Conservation (phyloP, 2,329 filamentous ascomycete species). For the Rhinocladiella mackenziei region DNA sequence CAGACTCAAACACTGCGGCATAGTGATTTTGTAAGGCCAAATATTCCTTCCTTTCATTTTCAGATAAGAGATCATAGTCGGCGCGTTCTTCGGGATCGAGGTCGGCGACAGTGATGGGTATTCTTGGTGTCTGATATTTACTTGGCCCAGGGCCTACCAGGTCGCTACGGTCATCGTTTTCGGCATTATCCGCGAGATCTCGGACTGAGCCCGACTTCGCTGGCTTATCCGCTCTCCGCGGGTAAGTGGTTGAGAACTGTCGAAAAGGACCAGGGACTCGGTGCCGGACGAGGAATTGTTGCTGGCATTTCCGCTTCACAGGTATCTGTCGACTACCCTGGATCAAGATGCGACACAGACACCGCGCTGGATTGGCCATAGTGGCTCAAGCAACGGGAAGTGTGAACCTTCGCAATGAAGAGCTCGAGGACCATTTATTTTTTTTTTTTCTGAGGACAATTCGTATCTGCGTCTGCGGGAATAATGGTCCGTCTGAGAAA, state of each 20-base stretch:
- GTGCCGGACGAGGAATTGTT: conserved; percentile 10
- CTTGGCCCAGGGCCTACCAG: conserved; percentile 4
- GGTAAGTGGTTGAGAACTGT: conserved; percentile 19
- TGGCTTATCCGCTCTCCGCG: conserved; percentile 13
- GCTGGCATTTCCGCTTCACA: conserved; percentile 23
- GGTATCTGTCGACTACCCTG: conserved; percentile 21
- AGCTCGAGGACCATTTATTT: neutral
- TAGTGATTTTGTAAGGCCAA: conserved; percentile 27
- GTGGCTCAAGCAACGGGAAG: conserved; percentile 1
- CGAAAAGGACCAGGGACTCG: conserved; percentile 13
- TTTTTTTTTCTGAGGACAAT: conserved; percentile 11
- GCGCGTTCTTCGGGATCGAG: conserved; percentile 27
- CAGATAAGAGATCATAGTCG: conserved; percentile 26
- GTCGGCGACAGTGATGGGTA: conserved; percentile 20
- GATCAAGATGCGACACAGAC: conserved; percentile 25
- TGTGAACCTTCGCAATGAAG: conserved; percentile 14
- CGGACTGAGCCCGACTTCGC: neutral
- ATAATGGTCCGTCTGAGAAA: conserved; percentile 3
- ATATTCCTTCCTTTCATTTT: conserved; percentile 19
- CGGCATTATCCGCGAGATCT: conserved; percentile 6
- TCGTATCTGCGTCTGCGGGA: neutral
- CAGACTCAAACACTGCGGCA: conserved; percentile 22
- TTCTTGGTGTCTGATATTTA: conserved; percentile 18
- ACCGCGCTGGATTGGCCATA: conserved; percentile 29
- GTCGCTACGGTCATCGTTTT: conserved; percentile 9